Evolutionary conservation across 768 basidiomycete species (phyloP).

Genomic region (Boletus bicolor): DNA sequence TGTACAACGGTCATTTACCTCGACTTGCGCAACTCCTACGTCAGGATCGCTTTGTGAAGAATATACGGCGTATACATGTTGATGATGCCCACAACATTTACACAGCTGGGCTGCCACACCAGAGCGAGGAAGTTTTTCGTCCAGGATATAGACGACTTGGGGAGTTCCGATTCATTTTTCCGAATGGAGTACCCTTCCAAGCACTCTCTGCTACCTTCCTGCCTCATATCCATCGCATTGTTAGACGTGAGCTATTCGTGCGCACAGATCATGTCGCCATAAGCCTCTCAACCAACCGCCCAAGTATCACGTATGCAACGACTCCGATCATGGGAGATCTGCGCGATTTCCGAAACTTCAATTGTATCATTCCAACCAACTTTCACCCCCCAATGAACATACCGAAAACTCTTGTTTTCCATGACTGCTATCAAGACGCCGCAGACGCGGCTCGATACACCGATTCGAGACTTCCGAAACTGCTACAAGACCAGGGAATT

Average conservation of each 20-base stretch:
- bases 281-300: neutral
- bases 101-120: neutral
- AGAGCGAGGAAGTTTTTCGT: neutral
- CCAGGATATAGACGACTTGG: too few relatives aligned
- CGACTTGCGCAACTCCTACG: neutral
- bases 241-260: too few relatives aligned
- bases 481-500: constrained; percentile 8
- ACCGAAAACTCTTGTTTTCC: too few relatives aligned
- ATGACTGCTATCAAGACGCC: too few relatives aligned
- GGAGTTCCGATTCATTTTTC: neutral
- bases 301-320: constrained; percentile 2
- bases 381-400: too few relatives aligned
- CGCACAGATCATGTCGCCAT: too few relatives aligned
- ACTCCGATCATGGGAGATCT: neutral
- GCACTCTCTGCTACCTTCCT: too few relatives aligned
- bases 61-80: neutral
- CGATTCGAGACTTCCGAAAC: constrained; percentile 7
- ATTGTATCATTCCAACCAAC: neutral
- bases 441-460: neutral
- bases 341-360: neutral
- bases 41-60: neutral
- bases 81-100: constrained; percentile 4
- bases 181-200: neutral
- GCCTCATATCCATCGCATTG: too few relatives aligned
- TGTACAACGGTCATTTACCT: neutral